Percentiles rank a stretch among this genome's conserved stretches.
These are phyloP conservation scores for Colletotrichum gloeosporioides DNA, from an alignment of 2,329 filamentous ascomycete genomes.

Conservation along the genomic window DNA sequence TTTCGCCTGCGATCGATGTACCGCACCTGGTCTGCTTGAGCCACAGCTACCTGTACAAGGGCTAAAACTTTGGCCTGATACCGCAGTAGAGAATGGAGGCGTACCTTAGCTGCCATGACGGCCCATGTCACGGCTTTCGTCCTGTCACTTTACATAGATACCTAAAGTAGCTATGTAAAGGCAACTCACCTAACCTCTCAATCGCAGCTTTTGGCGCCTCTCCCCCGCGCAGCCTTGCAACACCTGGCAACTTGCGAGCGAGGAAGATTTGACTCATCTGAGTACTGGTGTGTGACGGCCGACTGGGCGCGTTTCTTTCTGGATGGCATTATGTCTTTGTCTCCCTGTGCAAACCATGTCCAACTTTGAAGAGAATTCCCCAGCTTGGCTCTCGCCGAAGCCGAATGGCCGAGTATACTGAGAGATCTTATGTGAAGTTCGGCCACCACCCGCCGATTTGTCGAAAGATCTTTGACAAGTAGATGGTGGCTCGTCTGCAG, in stretches of 20 bases:
- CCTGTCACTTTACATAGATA: no score
- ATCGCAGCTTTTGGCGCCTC: neutral
- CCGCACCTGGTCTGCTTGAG: no score
- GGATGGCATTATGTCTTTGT: neutral
- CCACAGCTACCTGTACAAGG: no score
- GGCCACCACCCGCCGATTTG: neutral
- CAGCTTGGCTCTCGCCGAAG: neutral
- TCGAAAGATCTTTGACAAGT: neutral
- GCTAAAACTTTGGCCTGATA: no score
- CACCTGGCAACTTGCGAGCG: neutral
- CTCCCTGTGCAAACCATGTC: neutral
- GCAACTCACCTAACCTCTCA: neutral
- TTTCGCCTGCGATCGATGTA: no score
- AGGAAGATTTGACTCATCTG: neutral
- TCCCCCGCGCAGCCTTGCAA: neutral
- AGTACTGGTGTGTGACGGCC: neutral
- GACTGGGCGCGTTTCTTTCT: neutral
- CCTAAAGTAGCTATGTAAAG: no score
- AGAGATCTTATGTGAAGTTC: neutral
- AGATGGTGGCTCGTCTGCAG: neutral
- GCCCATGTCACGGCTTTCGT: neutral
- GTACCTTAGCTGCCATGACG: neutral
- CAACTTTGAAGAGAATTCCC: neutral
- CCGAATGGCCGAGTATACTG: neutral
- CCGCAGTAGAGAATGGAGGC: neutral